Evolutionary conservation across 2,329 filamentous ascomycete species (phyloP), one percentile per base, ranked within the genome.

Genomic region (Xylaria sp.): DNA sequence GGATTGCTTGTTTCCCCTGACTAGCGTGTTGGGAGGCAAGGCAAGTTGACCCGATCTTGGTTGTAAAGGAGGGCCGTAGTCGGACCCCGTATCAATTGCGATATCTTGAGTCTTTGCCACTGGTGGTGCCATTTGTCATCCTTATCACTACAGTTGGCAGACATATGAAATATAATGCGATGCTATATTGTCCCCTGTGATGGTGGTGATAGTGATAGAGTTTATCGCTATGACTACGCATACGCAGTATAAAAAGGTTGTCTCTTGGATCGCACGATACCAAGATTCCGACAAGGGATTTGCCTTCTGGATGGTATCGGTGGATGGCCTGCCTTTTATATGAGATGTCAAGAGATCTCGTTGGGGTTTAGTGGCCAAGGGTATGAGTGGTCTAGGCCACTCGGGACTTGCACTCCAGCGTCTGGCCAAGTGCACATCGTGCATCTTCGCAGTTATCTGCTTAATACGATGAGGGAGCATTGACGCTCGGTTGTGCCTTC

Each of bases 41-140:
- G 47, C 53, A 66, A 20, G 53, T 33, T 13, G 56, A 56, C 10
- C 56, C 56, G 54, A 53, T 50, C 58, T 45, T 54, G 33, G 13
- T 50, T 25, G 63, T 66, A 66, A 61, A 61, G 70, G 70, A 65
- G 69, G 70, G 70, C 70, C 67, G 70, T 31, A 68, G 57, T 72
- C 70, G 70, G 69, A 68, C 66, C 47, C 56, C 59, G 47, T 58
- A 63, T 53, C 33, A 47, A 47, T 53, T 27, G 22, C 47, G 57
- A 47, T 63, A 53, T 33, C 45, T 51, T n/a, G 17, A 29, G 42
- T 47, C 17, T 53, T 68, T 17, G 63, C 68, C 66, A 64, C 63
- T 31, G 20, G 36, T 33, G 49, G 53, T 55, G 53, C 38, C 53
- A 55, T 55, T 25, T 50, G 54, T 63, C 47, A 53, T 57, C n/a